A percentile compares a stretch with the other conserved stretches of the same genome.
Conservation (phyloP, 1,139 yeast genomes). For the Yamadazyma dushanensis region DNA sequence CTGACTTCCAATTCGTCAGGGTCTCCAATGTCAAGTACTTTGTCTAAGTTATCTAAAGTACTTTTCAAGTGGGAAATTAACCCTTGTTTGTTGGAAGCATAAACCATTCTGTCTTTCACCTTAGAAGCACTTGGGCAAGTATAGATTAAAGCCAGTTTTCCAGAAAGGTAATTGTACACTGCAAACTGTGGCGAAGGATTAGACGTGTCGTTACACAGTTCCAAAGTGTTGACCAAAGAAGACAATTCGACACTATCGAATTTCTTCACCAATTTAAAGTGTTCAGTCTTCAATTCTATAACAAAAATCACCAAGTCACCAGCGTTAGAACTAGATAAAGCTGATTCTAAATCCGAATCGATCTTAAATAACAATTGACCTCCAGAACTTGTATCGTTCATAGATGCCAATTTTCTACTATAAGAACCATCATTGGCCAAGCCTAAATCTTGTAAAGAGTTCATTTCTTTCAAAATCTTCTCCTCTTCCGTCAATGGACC, state of each 20-base stretch:
- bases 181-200: conserved; percentile 51
- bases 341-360: conserved; percentile 23
- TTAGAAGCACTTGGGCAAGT: conserved; percentile 90
- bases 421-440: conserved; percentile 13
- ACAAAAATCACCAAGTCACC: conserved; percentile 29
- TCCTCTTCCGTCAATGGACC: conserved; percentile 67
- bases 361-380: conserved; percentile 30
- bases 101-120: conserved; percentile 89
- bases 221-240: conserved; percentile 24
- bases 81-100: conserved; percentile 80
- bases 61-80: conserved; percentile 52
- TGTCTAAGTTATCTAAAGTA: conserved; percentile 33
- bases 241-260: conserved; percentile 18
- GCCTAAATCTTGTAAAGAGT: conserved; percentile 34
- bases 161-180: conserved; percentile 42
- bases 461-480: conserved; percentile 46
- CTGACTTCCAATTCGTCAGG: conserved; percentile 58
- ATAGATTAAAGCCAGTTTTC: conserved; percentile 60
- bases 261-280: conserved; percentile 22
- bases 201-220: conserved; percentile 11
- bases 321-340: conserved; percentile 16
- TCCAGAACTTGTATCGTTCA: conserved; percentile 22
- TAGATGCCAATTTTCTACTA: conserved; percentile 35
- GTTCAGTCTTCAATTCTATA: conserved; percentile 32
- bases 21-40: conserved; percentile 67